phyloP scores from a whole-genome alignment of 2,329 filamentous ascomycete genomes.

The Ramichloridium luteum region DNA sequence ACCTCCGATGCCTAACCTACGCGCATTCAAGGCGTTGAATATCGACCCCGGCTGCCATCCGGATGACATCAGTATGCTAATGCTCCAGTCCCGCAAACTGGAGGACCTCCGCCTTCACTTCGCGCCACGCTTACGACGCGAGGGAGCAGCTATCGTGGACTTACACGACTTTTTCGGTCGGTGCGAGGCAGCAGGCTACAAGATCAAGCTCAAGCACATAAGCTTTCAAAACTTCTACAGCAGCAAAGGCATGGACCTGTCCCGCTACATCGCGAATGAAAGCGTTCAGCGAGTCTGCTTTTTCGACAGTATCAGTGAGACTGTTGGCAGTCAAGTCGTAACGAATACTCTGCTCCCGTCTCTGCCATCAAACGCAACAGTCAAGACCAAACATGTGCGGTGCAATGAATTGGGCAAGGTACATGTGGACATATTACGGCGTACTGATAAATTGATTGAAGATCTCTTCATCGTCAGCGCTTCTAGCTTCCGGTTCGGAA shows the following conservation, averaged over 20 bases:
- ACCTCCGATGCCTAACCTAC: slow-evolving; percentile 44
- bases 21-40: slow-evolving; percentile 42
- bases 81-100: slow-evolving; percentile 42
- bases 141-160: slow-evolving; percentile 45
- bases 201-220: slow-evolving; percentile 38
- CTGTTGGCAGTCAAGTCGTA: neutral
- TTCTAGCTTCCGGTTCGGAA: neutral
- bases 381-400: slow-evolving; percentile 13
- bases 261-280: slow-evolving; percentile 26
- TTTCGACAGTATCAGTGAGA: slow-evolving; percentile 40
- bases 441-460: neutral
- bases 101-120: slow-evolving; percentile 46
- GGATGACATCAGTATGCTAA: slow-evolving; percentile 47
- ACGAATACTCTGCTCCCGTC: too few relatives aligned
- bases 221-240: slow-evolving; percentile 46
- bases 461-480: neutral
- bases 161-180: slow-evolving; percentile 46
- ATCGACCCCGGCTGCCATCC: slow-evolving; percentile 54
- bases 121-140: slow-evolving; percentile 48
- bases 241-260: neutral
- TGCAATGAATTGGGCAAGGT: slow-evolving; percentile 16
- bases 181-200: slow-evolving; percentile 35
- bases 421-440: neutral
- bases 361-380: too few relatives aligned
- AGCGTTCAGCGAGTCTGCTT: slow-evolving; percentile 39